A percentile compares a stretch with the other conserved stretches of the same genome.
phyloP scores from a whole-genome alignment of 768 basidiomycete species.

The Gloeostereum incarnatum region DNA sequence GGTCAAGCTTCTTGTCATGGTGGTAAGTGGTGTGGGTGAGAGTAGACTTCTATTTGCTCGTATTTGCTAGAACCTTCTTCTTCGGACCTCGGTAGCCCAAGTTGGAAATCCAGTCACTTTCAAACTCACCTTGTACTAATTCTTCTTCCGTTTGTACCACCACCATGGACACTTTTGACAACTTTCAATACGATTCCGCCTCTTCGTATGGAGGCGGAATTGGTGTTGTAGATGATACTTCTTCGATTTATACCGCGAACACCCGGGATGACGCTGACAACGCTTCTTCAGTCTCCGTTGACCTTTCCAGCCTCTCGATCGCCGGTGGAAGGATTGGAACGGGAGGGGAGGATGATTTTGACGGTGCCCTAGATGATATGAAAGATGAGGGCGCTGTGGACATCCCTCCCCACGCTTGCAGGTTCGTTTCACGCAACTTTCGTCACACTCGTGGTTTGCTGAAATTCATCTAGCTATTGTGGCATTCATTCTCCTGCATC shows the following conservation, averaged over 20 bases:
- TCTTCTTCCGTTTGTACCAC: constrained; percentile 8
- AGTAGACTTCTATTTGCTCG: no score
- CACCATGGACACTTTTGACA: constrained; percentile 75
- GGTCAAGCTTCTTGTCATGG: constrained; percentile 22
- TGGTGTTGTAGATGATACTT: constrained; percentile 69
- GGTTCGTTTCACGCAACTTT: constrained; percentile 37
- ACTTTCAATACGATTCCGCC: constrained; percentile 78
- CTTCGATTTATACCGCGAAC: constrained; percentile 71
- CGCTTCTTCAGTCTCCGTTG: no score
- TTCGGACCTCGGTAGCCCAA: no score
- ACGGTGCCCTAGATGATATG: constrained; percentile 81
- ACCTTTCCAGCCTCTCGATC: constrained; percentile 55
- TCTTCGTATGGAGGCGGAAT: constrained; percentile 71
- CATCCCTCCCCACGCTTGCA: constrained; percentile 91
- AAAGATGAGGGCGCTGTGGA: constrained; percentile 76
- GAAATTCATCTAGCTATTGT: constrained; percentile 63
- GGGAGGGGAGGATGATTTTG: constrained; percentile 74
- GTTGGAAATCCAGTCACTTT: no score
- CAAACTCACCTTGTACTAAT: no score
- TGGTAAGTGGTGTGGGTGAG: no score
- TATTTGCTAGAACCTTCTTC: no score
- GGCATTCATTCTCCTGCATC: constrained; percentile 97
- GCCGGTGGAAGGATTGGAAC: constrained; percentile 20
- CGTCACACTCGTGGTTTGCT: constrained; percentile 1
- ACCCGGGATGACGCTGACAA: constrained; percentile 48